Percentiles rank a stretch among this genome's conserved stretches.
phyloP scores from a whole-genome alignment of 2,329 filamentous ascomycete genomes.

The Sporothrix brasiliensis region DNA sequence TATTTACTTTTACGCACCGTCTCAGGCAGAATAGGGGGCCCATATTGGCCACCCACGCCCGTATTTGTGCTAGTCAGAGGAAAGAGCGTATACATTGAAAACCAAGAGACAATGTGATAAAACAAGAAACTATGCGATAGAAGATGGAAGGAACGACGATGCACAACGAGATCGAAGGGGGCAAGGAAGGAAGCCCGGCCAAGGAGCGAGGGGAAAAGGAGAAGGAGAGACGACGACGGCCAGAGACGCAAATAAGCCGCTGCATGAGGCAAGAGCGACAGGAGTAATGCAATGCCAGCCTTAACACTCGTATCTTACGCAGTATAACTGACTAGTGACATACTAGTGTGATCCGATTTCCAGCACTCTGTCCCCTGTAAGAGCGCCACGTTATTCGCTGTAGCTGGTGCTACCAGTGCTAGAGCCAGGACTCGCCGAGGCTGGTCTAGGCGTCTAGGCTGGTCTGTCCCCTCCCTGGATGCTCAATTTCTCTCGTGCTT shows the following conservation, averaged over 20 bases:
- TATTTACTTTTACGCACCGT: slow-evolving; percentile 23
- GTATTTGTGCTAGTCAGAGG: neutral
- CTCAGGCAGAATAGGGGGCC: slow-evolving; percentile 21
- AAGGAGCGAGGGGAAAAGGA: slow-evolving; percentile 27
- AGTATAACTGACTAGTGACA: slow-evolving; percentile 15
- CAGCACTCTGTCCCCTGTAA: slow-evolving; percentile 10
- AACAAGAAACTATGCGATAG: neutral
- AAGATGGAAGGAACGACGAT: neutral
- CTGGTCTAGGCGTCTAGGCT: slow-evolving; percentile 6
- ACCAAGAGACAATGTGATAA: neutral
- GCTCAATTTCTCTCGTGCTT: slow-evolving; percentile 19
- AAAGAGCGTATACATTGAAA: neutral
- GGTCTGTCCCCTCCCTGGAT: neutral
- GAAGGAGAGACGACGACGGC: slow-evolving; percentile 24
- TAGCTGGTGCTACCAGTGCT: neutral
- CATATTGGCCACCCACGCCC: neutral
- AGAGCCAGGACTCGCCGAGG: neutral
- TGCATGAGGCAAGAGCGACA: slow-evolving; percentile 22
- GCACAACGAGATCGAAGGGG: slow-evolving; percentile 1
- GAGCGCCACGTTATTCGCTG: slow-evolving; percentile 9
- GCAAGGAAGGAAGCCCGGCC: slow-evolving; percentile 1
- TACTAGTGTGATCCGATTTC: slow-evolving; percentile 13
- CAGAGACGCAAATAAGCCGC: slow-evolving; percentile 24
- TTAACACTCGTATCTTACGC: slow-evolving; percentile 20
- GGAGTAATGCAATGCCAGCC: slow-evolving; percentile 3